phyloP scores from a whole-genome alignment of 73 alveolate genomes.

The Tetrahymena malaccensis region DNA sequence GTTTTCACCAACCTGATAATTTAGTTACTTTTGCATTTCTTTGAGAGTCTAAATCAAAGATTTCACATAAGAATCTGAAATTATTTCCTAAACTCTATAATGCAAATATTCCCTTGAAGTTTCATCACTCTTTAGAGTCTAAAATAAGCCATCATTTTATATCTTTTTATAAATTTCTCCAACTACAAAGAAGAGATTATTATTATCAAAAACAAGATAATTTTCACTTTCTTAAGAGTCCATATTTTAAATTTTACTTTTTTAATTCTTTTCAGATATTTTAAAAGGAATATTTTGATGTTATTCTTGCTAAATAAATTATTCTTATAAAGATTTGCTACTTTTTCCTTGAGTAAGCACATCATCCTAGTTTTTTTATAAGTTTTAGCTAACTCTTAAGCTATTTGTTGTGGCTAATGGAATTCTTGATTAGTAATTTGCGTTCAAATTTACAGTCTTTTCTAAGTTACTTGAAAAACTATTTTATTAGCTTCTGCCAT shows the following conservation, averaged over 20 bases:
- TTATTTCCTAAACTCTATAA: background rate
- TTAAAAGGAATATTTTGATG: background rate
- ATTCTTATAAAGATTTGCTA: background rate
- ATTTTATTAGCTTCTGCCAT: background rate
- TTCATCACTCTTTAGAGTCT: background rate
- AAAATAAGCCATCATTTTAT: background rate
- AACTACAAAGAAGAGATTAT: background rate
- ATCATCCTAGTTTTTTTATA: background rate
- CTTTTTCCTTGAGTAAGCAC: background rate
- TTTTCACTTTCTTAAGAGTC: background rate
- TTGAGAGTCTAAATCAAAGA: background rate
- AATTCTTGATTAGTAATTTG: background rate
- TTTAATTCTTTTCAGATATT: background rate
- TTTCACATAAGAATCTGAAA: background rate
- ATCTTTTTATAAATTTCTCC: background rate
- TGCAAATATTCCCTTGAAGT: background rate
- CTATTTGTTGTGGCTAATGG: background rate
- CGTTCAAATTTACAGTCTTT: background rate
- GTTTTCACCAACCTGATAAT: background rate
- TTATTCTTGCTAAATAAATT: background rate
- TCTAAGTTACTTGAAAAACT: background rate
- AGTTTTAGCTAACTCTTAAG: background rate
- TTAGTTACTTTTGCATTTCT: background rate
- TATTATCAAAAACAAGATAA: background rate
- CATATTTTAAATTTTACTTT: background rate